phyloP scores from a whole-genome alignment of 306 rosid genomes.

The Cicer yamashitae region DNA sequence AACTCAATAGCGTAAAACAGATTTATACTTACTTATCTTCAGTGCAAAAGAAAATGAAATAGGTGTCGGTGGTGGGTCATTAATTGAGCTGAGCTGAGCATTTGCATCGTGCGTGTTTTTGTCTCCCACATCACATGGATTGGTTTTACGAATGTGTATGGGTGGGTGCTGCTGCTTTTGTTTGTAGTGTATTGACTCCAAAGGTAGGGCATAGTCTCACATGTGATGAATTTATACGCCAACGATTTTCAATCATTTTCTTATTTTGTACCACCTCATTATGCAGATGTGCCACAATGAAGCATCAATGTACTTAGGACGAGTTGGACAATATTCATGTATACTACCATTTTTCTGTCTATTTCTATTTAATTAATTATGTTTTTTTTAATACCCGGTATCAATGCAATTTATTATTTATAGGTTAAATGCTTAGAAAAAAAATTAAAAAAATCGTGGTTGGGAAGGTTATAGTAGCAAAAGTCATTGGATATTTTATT shows the following conservation, averaged over 20 bases:
- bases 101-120: constrained; percentile 46
- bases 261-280: background rate
- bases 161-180: constrained; percentile 31
- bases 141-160: constrained; percentile 24
- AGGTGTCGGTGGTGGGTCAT: constrained; percentile 70
- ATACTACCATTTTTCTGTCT: background rate
- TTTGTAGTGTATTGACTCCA: constrained; percentile 37
- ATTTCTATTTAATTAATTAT: too few relatives aligned
- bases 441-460: too few relatives aligned
- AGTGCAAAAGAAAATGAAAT: background rate
- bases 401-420: too few relatives aligned
- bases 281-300: background rate
- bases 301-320: background rate
- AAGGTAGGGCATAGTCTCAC: constrained; percentile 22
- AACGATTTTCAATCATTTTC: constrained; percentile 16
- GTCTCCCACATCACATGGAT: constrained; percentile 66
- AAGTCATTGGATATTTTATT: too few relatives aligned
- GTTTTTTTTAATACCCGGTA: too few relatives aligned
- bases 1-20: too few relatives aligned
- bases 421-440: too few relatives aligned
- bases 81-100: background rate
- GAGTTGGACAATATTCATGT: background rate
- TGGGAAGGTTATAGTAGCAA: too few relatives aligned
- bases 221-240: constrained; percentile 44
- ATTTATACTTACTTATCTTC: too few relatives aligned